Percentiles rank a stretch among this genome's conserved stretches.
Conservation (phyloP, 2,329 filamentous ascomycete species). For the Lasiodiplodia theobromae region DNA sequence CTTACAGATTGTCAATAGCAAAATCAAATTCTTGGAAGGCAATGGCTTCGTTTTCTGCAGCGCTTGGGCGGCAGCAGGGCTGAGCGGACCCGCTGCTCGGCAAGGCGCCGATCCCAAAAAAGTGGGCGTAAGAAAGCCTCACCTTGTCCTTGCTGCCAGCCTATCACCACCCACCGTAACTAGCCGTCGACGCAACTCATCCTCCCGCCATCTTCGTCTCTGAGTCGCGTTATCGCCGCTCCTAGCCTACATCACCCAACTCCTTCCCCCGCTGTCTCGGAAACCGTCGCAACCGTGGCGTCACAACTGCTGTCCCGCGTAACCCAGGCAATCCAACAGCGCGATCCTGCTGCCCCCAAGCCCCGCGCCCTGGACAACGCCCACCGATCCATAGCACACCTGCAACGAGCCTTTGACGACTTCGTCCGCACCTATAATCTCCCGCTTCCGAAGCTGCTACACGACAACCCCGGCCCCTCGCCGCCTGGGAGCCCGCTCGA, state of each 20-base stretch:
- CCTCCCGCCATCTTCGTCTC: slow-evolving; percentile 18
- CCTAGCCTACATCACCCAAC: slow-evolving; percentile 11
- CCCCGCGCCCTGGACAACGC: slow-evolving; percentile 5
- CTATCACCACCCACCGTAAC: slow-evolving; percentile 26
- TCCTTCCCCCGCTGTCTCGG: background rate
- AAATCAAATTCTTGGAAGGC: background rate
- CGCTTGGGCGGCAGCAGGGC: background rate
- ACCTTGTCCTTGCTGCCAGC: slow-evolving; percentile 24
- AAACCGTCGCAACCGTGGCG: slow-evolving; percentile 29
- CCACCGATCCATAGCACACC: slow-evolving; percentile 18
- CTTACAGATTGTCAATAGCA: slow-evolving; percentile 1
- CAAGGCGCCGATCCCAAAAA: slow-evolving; percentile 18
- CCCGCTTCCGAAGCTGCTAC: slow-evolving; percentile 48
- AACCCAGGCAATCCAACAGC: slow-evolving; percentile 21
- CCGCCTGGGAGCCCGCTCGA: slow-evolving; percentile 34
- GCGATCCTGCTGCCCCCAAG: slow-evolving; percentile 20
- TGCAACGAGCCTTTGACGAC: slow-evolving; percentile 16
- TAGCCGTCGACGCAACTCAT: slow-evolving; percentile 10
- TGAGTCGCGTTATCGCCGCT: slow-evolving; percentile 20
- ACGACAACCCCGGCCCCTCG: slow-evolving; percentile 43
- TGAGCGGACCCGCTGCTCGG: slow-evolving; percentile 16
- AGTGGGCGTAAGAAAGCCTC: slow-evolving; percentile 25
- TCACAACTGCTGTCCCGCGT: slow-evolving; percentile 27
- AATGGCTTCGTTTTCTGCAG: background rate
- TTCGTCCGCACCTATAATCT: slow-evolving; percentile 32